Conservation (phyloP, 2,329 filamentous ascomycete genomes). For the Trichophyton benhamiae region DNA sequence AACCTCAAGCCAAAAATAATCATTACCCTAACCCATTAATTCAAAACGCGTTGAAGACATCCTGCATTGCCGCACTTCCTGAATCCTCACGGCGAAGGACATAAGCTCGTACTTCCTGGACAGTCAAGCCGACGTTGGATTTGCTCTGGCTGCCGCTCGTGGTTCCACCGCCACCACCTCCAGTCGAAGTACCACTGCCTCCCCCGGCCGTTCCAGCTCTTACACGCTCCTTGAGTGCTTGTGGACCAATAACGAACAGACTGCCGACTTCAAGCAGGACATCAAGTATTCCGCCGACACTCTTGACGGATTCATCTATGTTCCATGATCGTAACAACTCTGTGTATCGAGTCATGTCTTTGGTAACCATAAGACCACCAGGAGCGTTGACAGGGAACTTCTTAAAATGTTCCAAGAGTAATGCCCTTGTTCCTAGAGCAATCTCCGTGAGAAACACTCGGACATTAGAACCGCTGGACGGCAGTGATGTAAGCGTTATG, state of each 20-base stretch:
- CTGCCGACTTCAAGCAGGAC: slow-evolving; percentile 87
- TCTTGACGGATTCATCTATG: slow-evolving; percentile 48
- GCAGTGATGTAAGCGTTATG: slow-evolving; percentile 53
- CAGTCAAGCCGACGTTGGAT: slow-evolving; percentile 39
- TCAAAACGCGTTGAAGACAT: slow-evolving; percentile 57
- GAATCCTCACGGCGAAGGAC: slow-evolving; percentile 76
- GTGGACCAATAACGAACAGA: slow-evolving; percentile 82
- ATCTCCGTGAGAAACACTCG: slow-evolving; percentile 74
- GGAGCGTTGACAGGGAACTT: slow-evolving; percentile 88
- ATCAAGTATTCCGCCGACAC: slow-evolving; percentile 52
- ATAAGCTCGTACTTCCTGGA: slow-evolving; percentile 58
- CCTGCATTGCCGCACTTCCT: slow-evolving; percentile 67
- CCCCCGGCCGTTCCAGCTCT: slow-evolving; percentile 41
- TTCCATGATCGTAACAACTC: slow-evolving; percentile 76
- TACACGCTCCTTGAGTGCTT: slow-evolving; percentile 60
- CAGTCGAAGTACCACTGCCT: slow-evolving; percentile 12
- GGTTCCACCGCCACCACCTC: slow-evolving; percentile 20
- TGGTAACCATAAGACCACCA: slow-evolving; percentile 86
- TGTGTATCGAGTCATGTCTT: slow-evolving; percentile 90
- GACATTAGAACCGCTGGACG: slow-evolving; percentile 57
- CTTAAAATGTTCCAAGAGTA: slow-evolving; percentile 87
- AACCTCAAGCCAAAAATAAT: not conserved
- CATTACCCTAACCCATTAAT: not conserved
- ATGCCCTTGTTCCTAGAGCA: slow-evolving; percentile 60
- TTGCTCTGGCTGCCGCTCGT: slow-evolving; percentile 39